Evolutionary conservation across 306 rosid species (phyloP), one percentile per base, ranked within the genome.

Genomic region (Quercus variabilis): DNA sequence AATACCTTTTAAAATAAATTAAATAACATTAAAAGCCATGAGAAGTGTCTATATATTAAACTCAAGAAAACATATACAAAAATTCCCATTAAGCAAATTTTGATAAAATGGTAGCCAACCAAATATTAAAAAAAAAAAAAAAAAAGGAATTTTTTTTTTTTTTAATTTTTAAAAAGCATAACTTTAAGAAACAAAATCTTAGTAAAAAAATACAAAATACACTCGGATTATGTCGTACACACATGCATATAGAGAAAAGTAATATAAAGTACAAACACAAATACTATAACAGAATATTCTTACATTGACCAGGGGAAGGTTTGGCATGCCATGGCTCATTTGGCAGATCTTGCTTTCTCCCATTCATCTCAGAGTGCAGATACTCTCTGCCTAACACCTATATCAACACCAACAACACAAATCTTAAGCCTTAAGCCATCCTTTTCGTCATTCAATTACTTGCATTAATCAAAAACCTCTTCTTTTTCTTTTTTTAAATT

Each of bases 371-470:
- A 74, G 88, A 82, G 73, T 80, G 88, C 78, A 84, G 82, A 78
- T 92, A 86, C 30, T 88, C 97, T 84, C 91, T 89, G 73, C 93
- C 89, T 5, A 89, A 55, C 52, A 87, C 88, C 98, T 92, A 74
- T 79, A 51, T 68, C 74, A 82, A 55, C 52, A 71, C 19, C 76
- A 71, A 31, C 55, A 55, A 51, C 13, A 84, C 57, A 55, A 80
- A 30, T 28, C 81, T 76, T 83, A 74, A 69, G 74, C 17, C 81
- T 76, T 83, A 74, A 69, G 71, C 17, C 60, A 23, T 19, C 5
- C 0, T n/a, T 17, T 64, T 64, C 5, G 7, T 33, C 20, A 10
- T 6, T 67, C 75, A 1, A 71, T 25, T 57, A 49, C 35, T 71
- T 35, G n/a, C 69, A 28, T 63, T 28, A 26, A 33, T 38, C 55